A percentile compares a stretch with the other conserved stretches of the same genome.
Conservation (phyloP, 768 basidiomycete species). For the Naematelia encephala region DNA sequence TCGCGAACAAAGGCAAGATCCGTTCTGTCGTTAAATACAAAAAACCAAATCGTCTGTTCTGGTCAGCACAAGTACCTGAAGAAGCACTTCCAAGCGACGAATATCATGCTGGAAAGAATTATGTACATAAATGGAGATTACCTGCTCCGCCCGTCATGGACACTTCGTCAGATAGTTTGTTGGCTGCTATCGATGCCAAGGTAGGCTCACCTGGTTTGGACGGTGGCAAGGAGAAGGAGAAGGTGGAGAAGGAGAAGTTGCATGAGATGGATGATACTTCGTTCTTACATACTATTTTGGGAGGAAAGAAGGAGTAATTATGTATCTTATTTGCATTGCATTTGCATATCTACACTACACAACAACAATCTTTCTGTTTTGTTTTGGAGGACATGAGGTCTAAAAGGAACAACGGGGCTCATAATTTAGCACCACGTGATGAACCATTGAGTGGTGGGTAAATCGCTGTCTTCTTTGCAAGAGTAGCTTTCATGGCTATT, state of each 20-base stretch:
- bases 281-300: constrained; percentile 3
- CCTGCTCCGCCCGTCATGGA: constrained; percentile 14
- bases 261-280: constrained; percentile 16
- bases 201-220: neutral
- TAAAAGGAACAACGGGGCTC: neutral
- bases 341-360: no score
- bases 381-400: no score
- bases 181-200: neutral
- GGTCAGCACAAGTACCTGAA: constrained; percentile 20
- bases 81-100: constrained; percentile 3
- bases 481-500: constrained; percentile 34
- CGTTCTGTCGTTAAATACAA: constrained; percentile 12
- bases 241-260: neutral
- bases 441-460: constrained; percentile 22
- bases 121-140: constrained; percentile 32
- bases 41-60: constrained; percentile 9
- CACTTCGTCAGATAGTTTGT: neutral
- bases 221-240: constrained; percentile 1
- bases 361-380: no score
- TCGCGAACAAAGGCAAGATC: constrained; percentile 5
- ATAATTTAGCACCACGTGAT: neutral
- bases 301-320: neutral
- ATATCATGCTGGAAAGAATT: constrained; percentile 26
- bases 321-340: no score
- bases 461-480: constrained; percentile 22